Percentiles rank a stretch among this genome's conserved stretches.
Evolutionary conservation across 108 stramenopile genomes (phyloP).

Genomic region (Seminavis robusta): DNA sequence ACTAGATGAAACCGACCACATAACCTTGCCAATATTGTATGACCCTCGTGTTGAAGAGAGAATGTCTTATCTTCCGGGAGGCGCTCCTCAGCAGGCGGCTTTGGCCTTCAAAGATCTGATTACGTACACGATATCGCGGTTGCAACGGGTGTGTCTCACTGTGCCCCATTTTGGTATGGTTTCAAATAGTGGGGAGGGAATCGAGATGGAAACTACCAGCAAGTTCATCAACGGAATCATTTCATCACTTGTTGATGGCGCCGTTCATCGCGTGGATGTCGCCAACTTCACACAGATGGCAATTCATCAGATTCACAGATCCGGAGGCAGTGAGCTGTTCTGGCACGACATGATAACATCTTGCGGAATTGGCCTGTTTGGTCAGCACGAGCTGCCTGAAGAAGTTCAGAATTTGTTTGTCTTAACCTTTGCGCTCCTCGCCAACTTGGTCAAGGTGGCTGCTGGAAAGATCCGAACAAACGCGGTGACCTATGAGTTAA

Average conservation of each 20-base stretch:
- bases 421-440: conserved; percentile 62
- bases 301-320: conserved; percentile 75
- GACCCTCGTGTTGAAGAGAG: neutral
- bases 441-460: conserved; percentile 71
- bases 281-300: conserved; percentile 80
- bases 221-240: conserved; percentile 27
- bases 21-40: conserved; percentile 12
- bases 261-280: conserved; percentile 57
- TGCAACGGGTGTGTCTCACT: conserved; percentile 4
- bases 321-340: conserved; percentile 84
- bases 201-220: neutral
- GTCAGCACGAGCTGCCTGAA: conserved; percentile 28
- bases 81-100: conserved; percentile 72
- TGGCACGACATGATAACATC: conserved; percentile 88
- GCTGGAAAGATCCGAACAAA: conserved; percentile 56
- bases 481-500: conserved; percentile 33
- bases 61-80: conserved; percentile 50
- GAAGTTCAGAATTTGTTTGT: conserved; percentile 41
- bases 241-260: conserved; percentile 39
- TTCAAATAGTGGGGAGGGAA: too few relatives aligned
- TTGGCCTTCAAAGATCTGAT: conserved; percentile 70
- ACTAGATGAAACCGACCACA: neutral
- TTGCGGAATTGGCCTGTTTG: conserved; percentile 71
- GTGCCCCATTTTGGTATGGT: conserved; percentile 7
- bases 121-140: conserved; percentile 16